Base-by-base conservation (phyloP, 2,329 filamentous ascomycete genomes). In the Ophiocordyceps camponoti-floridani region DNA sequence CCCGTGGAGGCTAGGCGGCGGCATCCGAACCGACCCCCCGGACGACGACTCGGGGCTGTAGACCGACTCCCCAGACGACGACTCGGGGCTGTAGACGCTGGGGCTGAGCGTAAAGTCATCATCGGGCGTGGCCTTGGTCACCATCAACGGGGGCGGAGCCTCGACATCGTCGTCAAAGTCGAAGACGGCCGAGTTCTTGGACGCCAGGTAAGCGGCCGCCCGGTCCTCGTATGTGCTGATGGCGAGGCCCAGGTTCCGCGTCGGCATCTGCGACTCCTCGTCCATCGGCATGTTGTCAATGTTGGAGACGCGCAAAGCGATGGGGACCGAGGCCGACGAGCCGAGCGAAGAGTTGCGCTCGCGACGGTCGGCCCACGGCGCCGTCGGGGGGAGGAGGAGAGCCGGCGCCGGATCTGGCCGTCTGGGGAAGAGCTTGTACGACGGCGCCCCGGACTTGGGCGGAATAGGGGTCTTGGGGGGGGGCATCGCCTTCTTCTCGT, bases 301-400 rank as follows among this genome's bases (percentile, higher is more conserved):
- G 45, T 69, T 75, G 26, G 79, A 84, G 45, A 84, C 66, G 11
- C 80, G 72, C 14, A 84, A 65, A 1, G 79, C 80, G 44, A 84
- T 84, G 54, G 83, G 79, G 11, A 84, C 79, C 0, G 79, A 84
- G 23, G 78, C 78, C 10, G 74, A 74, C 41, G 79, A 83, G 14
- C 66, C 67, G 40, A 77, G 65, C 1, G 79, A 84, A 5, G 76
- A 77, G 47, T 75, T 67, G 41, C 78, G 69, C 16, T 65, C 62
- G 53, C 73, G 72, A n/a, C 67, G 63, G 1, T 50, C 50, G 12
- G 51, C 43, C 44, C 66, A 65, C 40, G 70, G 59, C 1, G 59
- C 62, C 4, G 13, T 13, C 11, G 65, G 64, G 3, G 69, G 72
- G 3, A 68, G 70, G 47, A 59, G 50, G 40, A 61, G 49, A 13